Conservation (phyloP, 1,139 yeast genomes). For the Debaryomyces udenii region DNA sequence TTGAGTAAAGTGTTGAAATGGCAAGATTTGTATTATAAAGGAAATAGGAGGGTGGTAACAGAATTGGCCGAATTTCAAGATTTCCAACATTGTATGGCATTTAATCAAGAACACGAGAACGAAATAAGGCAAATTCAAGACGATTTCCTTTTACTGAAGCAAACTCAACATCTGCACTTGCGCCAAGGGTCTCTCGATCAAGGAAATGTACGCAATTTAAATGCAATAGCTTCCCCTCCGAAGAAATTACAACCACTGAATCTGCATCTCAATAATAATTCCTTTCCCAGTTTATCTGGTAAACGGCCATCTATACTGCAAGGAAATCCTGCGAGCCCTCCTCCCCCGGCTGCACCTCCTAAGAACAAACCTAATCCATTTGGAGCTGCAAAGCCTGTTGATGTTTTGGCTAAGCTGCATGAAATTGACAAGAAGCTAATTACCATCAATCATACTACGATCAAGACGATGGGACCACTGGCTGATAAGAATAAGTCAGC, state of each 20-base stretch:
- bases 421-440: conserved; percentile 51
- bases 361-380: conserved; percentile 46
- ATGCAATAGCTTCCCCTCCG: conserved; percentile 13
- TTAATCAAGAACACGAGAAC: conserved; percentile 39
- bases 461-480: conserved; percentile 49
- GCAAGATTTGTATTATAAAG: conserved; percentile 47
- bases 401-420: conserved; percentile 41
- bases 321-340: not conserved
- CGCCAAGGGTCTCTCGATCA: conserved; percentile 12
- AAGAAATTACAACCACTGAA: conserved; percentile 3
- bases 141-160: conserved; percentile 31
- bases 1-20: conserved; percentile 48
- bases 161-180: conserved; percentile 20
- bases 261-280: not conserved
- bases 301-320: not conserved
- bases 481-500: conserved; percentile 13
- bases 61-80: conserved; percentile 53
- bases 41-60: conserved; percentile 43
- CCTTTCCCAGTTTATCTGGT: conserved; percentile 3
- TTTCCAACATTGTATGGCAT: conserved; percentile 47
- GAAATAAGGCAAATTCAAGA: conserved; percentile 36
- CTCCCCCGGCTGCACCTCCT: conserved; percentile 1
- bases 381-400: conserved; percentile 52
- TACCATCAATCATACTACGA: conserved; percentile 59
- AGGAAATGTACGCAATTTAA: conserved; percentile 8